These are phyloP conservation scores for Aspergillus spinulosporus DNA, from an alignment of 2,329 filamentous ascomycete genomes.

Conservation along the genomic window DNA sequence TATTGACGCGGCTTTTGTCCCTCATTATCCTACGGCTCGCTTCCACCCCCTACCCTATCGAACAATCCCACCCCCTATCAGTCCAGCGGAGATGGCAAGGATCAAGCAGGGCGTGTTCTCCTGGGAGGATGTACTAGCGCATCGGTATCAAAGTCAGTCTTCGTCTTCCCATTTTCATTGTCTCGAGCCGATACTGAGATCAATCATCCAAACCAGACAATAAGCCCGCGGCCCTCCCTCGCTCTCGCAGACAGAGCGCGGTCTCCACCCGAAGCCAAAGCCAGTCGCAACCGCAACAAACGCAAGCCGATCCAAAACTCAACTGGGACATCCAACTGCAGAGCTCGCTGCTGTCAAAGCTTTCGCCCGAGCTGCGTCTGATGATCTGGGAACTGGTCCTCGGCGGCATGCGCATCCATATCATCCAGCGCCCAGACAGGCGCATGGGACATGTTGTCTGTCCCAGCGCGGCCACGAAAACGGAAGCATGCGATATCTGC, in stretches of 20 bases:
- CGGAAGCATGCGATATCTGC: conserved; percentile 36
- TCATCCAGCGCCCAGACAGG: conserved; percentile 35
- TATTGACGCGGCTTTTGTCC: not conserved
- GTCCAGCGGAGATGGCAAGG: conserved; percentile 31
- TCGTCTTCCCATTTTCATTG: conserved; percentile 4
- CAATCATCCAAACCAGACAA: conserved; percentile 23
- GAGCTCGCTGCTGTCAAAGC: conserved; percentile 31
- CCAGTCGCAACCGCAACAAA: conserved; percentile 8
- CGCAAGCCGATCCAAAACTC: conserved; percentile 17
- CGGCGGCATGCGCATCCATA: conserved; percentile 35
- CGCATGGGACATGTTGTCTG: conserved; percentile 38
- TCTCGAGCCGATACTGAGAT: not conserved
- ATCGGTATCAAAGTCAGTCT: conserved; percentile 43
- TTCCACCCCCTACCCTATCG: not conserved
- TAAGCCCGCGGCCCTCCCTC: conserved; percentile 29
- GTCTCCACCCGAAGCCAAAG: conserved; percentile 13
- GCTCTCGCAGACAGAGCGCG: conserved; percentile 18
- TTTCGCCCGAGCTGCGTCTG: conserved; percentile 39
- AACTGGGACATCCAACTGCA: conserved; percentile 26
- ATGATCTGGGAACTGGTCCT: conserved; percentile 40
- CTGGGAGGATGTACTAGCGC: conserved; percentile 43
- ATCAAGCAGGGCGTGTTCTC: conserved; percentile 41
- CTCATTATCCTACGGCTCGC: not conserved
- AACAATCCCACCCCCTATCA: no score
- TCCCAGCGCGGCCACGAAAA: conserved; percentile 11